phyloP scores from a whole-genome alignment of 441 rosid species.

The Biscutella laevigata region DNA sequence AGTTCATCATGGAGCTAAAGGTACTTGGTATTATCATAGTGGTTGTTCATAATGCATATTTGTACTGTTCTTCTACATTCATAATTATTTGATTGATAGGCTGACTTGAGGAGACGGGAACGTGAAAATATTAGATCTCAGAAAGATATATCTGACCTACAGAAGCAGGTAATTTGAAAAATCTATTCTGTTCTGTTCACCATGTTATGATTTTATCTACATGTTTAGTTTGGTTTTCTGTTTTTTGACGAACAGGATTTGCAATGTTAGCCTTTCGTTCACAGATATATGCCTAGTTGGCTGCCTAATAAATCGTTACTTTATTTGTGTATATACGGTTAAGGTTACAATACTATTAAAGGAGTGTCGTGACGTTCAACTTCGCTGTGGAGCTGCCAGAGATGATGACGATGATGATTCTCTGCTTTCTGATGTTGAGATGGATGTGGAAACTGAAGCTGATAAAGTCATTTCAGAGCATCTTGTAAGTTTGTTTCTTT shows the following conservation, averaged over 20 bases:
- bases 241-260: slow-evolving; percentile 10
- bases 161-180: slow-evolving; percentile 52
- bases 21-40: slow-evolving; percentile 26
- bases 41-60: neutral
- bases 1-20: slow-evolving; percentile 64
- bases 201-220: neutral
- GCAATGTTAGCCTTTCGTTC: slow-evolving; percentile 5
- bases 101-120: slow-evolving; percentile 65
- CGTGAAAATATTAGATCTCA: slow-evolving; percentile 58
- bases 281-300: slow-evolving; percentile 6
- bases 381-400: slow-evolving; percentile 62
- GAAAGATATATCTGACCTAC: slow-evolving; percentile 73
- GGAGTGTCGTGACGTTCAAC: slow-evolving; percentile 94
- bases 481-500: slow-evolving; percentile 42
- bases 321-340: slow-evolving; percentile 17
- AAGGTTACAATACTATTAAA: slow-evolving; percentile 90
- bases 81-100: slow-evolving; percentile 35
- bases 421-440: slow-evolving; percentile 37
- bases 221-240: slow-evolving; percentile 1
- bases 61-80: neutral
- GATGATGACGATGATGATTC: slow-evolving; percentile 41
- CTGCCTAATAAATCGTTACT: slow-evolving; percentile 8
- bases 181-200: slow-evolving; percentile 2
- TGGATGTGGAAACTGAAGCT: slow-evolving; percentile 46
- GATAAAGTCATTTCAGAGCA: slow-evolving; percentile 73